Conservation (phyloP, 1,284 basidiomycete species). For the Cryptococcus sp. region DNA sequence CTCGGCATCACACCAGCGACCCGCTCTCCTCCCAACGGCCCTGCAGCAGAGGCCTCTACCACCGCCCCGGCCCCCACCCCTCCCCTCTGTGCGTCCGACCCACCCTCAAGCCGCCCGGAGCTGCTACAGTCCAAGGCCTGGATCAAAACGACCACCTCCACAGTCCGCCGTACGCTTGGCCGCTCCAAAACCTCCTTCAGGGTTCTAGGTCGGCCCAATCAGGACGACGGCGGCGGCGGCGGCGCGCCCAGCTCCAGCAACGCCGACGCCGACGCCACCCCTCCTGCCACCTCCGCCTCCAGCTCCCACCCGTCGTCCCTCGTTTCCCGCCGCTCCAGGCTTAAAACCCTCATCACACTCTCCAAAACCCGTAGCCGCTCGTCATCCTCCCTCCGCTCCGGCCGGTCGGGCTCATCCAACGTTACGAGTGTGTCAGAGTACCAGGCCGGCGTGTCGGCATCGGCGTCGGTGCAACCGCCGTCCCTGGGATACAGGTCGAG, state of each 20-base stretch:
- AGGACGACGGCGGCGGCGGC: background rate
- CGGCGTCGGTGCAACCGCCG: too few species aligned
- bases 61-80: too few species aligned
- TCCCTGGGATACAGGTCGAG: too few species aligned
- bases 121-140: slow-evolving; percentile 3
- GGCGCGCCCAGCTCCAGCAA: background rate
- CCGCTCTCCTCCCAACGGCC: too few species aligned
- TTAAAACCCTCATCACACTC: slow-evolving; percentile 13
- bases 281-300: background rate
- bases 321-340: slow-evolving; percentile 2
- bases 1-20: too few species aligned
- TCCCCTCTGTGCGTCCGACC: too few species aligned
- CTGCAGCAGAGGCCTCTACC: too few species aligned
- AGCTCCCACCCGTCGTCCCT: background rate
- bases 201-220: slow-evolving; percentile 1
- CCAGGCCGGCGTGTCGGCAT: too few species aligned
- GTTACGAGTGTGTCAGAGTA: background rate
- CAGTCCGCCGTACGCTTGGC: slow-evolving; percentile 18
- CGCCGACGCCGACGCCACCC: background rate
- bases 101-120: too few species aligned
- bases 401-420: background rate
- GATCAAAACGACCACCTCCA: slow-evolving; percentile 4
- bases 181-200: slow-evolving; percentile 18
- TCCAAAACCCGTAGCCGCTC: slow-evolving; percentile 6
- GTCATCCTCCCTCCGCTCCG: slow-evolving; percentile 6